Percentiles rank a stretch among this genome's conserved stretches.
These are phyloP conservation scores for Leonotis leonurus DNA, from an alignment of 257 asterid genomes.

Conservation along the genomic window DNA sequence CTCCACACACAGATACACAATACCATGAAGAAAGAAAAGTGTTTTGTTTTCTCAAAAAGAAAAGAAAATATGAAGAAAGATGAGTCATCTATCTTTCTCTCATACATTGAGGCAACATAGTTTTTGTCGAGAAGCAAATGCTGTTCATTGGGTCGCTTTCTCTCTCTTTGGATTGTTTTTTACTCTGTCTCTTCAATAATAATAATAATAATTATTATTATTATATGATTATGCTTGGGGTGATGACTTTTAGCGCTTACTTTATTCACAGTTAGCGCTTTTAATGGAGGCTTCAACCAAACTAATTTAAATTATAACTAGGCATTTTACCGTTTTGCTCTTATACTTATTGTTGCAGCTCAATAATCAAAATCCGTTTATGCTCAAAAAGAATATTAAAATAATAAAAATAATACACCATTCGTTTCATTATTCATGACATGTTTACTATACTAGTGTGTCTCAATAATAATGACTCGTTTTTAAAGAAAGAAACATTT, in stretches of 20 bases:
- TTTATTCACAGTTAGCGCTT: constrained; percentile 2
- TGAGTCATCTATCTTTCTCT: too few species aligned
- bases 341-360: neutral
- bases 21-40: neutral
- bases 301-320: neutral
- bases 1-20: neutral
- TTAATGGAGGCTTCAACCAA: neutral
- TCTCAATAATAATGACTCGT: too few species aligned
- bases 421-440: too few species aligned
- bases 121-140: constrained; percentile 23
- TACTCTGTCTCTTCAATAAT: constrained; percentile 1
- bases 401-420: too few species aligned
- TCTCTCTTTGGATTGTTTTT: constrained; percentile 2
- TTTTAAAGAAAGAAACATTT: too few species aligned
- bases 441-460: too few species aligned
- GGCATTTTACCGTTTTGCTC: neutral
- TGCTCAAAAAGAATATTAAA: too few species aligned
- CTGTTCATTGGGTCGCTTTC: constrained; percentile 17
- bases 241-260: neutral
- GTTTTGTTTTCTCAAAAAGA: neutral
- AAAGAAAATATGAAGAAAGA: neutral
- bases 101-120: constrained; percentile 18
- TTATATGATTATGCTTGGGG: neutral
- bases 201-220: too few species aligned
- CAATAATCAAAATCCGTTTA: neutral